A percentile compares a stretch with the other conserved stretches of the same genome.
phyloP scores from a whole-genome alignment of 805 yeast genomes.

The Peterozyma toletana region DNA sequence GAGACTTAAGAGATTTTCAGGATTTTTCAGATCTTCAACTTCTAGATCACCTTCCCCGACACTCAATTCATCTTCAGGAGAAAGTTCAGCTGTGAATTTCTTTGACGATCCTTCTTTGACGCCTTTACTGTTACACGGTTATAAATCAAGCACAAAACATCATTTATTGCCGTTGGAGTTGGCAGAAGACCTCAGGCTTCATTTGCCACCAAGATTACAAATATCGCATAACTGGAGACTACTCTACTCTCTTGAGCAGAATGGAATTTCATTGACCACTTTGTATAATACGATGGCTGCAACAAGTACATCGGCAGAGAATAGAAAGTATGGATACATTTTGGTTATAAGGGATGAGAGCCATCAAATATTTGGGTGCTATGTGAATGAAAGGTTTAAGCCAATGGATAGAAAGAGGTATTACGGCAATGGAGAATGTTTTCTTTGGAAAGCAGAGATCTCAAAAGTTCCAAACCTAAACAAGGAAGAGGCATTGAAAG shows the following conservation, averaged over 20 bases:
- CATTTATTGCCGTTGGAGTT: conserved; percentile 47
- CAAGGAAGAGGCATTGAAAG: conserved; percentile 6
- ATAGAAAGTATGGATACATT: conserved; percentile 55
- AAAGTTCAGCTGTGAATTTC: conserved; percentile 1
- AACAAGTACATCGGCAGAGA: conserved; percentile 14
- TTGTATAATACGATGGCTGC: conserved; percentile 54
- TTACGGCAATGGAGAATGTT: conserved; percentile 94
- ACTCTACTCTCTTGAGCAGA: conserved; percentile 81
- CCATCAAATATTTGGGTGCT: conserved; percentile 70
- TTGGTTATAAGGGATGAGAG: conserved; percentile 61
- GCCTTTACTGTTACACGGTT: conserved; percentile 55
- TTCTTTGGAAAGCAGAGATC: conserved; percentile 72
- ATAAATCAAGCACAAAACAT: conserved; percentile 47
- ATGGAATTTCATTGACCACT: conserved; percentile 83
- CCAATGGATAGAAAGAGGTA: conserved; percentile 68
- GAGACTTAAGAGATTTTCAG: conserved; percentile 1
- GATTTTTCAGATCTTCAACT: not conserved
- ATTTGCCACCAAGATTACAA: conserved; percentile 76
- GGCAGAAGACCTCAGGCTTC: conserved; percentile 66
- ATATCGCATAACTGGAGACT: conserved; percentile 72
- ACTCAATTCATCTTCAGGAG: not conserved
- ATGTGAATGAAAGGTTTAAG: conserved; percentile 62
- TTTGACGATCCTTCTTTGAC: conserved; percentile 39
- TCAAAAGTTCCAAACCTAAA: conserved; percentile 25
- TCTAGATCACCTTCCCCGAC: not conserved